A percentile compares a stretch with the other conserved stretches of the same genome.
These are phyloP conservation scores for Ophiostoma perfectum DNA, from an alignment of 2,329 filamentous ascomycete genomes.

Conservation along the genomic window DNA sequence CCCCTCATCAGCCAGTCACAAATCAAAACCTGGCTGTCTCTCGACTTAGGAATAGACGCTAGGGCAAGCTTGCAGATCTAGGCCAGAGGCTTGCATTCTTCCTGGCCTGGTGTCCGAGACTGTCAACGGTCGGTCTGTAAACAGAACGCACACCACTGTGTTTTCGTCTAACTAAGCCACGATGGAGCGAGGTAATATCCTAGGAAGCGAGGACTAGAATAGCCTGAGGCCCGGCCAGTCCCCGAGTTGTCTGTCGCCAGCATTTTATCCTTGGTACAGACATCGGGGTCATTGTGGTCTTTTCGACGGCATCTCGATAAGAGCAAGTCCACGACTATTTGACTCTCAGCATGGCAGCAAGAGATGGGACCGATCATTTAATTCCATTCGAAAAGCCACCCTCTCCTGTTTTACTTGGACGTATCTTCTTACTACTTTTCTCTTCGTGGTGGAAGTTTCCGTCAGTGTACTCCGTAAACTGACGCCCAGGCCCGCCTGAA, in stretches of 20 bases:
- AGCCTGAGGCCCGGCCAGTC: no score
- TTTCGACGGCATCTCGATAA: slow-evolving; percentile 1
- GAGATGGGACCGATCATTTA: not conserved
- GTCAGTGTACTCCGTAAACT: no score
- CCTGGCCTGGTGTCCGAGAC: not conserved
- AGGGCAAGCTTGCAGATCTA: not conserved
- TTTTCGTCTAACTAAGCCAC: no score
- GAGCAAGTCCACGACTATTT: not conserved
- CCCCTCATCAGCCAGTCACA: not conserved
- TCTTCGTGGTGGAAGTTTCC: not conserved
- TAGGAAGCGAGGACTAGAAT: no score
- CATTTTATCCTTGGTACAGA: not conserved
- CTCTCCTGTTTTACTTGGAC: not conserved
- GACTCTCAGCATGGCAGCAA: not conserved
- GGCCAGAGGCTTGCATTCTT: not conserved
- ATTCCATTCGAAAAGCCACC: not conserved
- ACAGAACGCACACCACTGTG: not conserved
- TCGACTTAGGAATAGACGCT: not conserved
- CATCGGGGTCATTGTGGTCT: not conserved
- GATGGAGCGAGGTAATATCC: no score
- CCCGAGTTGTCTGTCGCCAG: not conserved
- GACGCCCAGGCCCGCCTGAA: no score
- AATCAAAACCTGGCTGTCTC: not conserved
- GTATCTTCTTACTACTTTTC: not conserved
- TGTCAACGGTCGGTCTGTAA: not conserved